Evolutionary conservation across 768 basidiomycete species (phyloP), one percentile per base, ranked within the genome.

Genomic region (Boletus subparvulus): DNA sequence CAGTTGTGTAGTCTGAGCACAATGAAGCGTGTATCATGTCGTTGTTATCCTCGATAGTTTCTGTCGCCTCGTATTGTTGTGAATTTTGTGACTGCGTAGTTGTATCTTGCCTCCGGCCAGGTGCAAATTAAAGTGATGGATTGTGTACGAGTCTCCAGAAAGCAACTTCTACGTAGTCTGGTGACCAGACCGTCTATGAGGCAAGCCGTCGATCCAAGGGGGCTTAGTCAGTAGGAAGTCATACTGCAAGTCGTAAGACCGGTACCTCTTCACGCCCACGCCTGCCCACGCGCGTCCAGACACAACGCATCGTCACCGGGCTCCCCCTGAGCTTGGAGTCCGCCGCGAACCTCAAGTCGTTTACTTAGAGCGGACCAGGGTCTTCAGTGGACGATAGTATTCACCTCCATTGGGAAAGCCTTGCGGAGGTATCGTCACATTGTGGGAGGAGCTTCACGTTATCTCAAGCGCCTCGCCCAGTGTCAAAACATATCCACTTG

Each of bases 401-500:
- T 13, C 4, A 41, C 11, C 32, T 66, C 6, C 17, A 17, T 30
- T 63, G 64, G 67, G 56, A 58, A 24, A 42, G 24, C 33, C 57
- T 63, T 17, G 13, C 26, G 7, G 56, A 69, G 16, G 19, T 59
- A 8, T 59, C 67, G 2, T 54, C 56, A 4, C 56, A 49, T 24
- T 8, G 13, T 14, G 53, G 59, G 8, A n/a, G 12, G 30, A 57
- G 54, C 30, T 41, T 14, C 17, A 54, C 59, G 14, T 5, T 57
- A 13, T 33, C 39, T 48, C 49, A 48, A 3, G 16, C 19, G 39
- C 24, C 60, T 66, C 3, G 26, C 37, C 11, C 45, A 40, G 24
- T 69, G 67, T 32, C 53, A 42, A 49, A 66, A 66, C 48, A 43
- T 68, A 17, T 67, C 61, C 14, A 50, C 49, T 13, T 59, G 49